A percentile compares a stretch with the other conserved stretches of the same genome.
These are phyloP conservation scores for Candida ulmi DNA, from an alignment of 805 yeast genomes.

Conservation along the genomic window DNA sequence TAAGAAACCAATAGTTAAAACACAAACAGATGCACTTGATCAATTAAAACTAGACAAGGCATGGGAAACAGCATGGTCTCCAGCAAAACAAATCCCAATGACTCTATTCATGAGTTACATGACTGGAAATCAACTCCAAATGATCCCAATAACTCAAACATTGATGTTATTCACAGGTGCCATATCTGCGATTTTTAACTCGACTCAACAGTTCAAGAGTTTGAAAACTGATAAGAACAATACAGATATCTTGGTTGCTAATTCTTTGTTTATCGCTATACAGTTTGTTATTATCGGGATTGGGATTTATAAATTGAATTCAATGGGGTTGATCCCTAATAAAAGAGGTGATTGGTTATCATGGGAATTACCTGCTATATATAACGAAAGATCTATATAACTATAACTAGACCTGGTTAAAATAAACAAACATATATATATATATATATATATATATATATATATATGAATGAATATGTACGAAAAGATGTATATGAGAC, in stretches of 20 bases:
- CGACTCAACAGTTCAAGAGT: conserved; percentile 48
- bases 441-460: too few species aligned
- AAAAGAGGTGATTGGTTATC: conserved; percentile 87
- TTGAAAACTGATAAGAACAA: conserved; percentile 34
- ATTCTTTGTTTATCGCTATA: conserved; percentile 33
- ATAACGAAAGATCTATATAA: background rate
- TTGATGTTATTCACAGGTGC: conserved; percentile 78
- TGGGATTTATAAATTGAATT: conserved; percentile 79
- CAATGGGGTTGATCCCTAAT: conserved; percentile 89
- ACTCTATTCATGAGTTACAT: conserved; percentile 85
- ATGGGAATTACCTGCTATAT: conserved; percentile 51
- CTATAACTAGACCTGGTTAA: too few species aligned
- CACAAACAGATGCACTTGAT: background rate
- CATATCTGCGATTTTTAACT: conserved; percentile 58
- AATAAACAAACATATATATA: too few species aligned
- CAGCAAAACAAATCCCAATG: conserved; percentile 87
- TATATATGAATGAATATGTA: too few species aligned
- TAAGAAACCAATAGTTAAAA: background rate
- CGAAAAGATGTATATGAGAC: too few species aligned
- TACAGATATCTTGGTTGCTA: conserved; percentile 23
- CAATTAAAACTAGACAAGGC: conserved; percentile 40
- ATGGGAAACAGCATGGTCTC: conserved; percentile 80
- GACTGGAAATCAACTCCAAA: conserved; percentile 86
- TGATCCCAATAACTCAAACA: conserved; percentile 89
- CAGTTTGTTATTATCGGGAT: conserved; percentile 56